Evolutionary conservation across 352 stramenopile species (phyloP), one percentile per base, ranked within the genome.

Genomic region (Globisporangium lucens): DNA sequence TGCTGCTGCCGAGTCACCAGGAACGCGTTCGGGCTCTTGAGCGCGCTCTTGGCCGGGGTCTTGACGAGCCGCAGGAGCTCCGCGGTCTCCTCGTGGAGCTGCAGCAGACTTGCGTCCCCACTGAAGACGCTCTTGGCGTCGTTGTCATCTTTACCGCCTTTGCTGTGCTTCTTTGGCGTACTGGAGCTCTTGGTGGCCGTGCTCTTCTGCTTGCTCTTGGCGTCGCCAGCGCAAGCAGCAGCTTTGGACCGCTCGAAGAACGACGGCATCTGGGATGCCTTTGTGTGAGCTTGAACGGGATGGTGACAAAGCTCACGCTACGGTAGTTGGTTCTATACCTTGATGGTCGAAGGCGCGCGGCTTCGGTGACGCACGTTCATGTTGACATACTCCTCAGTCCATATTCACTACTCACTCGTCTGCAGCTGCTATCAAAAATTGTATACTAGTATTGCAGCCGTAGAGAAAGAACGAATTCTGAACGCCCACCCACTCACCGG

Each of bases 11-110:
- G 24, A 24, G 24, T 61, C 6, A 56, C 38, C 17, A 10, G 35
- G 4, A 15, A 69, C 2, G 74, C 22, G 53, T 70, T 79, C n/a
- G 65, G 46, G 41, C 17, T 75, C 65, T 69, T 79, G 27, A 73
- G n/a, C 2, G 41, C 6, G 7, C 57, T 33, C n/a, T 76, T 74
- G 12, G 67, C 63, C 2, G 81, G 73, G 0, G 72, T 87, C 61
- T 88, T 88, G 9, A 91, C 74, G 17, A 85, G 75, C 24, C 79
- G 64, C 55, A 93, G 71, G 4, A 93, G 71, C 68, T 85, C 73
- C 0, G 75, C 36, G 0, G 85, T 93, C 69, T 91, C 85, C 0
- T 74, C 75, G 46, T 90, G 74, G 17, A 93, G 69, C 60, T 88
- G 80, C n/a, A 82, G 60, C 27, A 93, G 65, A 53, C 74, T 74